Evolutionary conservation across 495 filamentous ascomycete species (phyloP), one percentile per base, ranked within the genome.

Genomic region (Clohesyomyces aquaticus): DNA sequence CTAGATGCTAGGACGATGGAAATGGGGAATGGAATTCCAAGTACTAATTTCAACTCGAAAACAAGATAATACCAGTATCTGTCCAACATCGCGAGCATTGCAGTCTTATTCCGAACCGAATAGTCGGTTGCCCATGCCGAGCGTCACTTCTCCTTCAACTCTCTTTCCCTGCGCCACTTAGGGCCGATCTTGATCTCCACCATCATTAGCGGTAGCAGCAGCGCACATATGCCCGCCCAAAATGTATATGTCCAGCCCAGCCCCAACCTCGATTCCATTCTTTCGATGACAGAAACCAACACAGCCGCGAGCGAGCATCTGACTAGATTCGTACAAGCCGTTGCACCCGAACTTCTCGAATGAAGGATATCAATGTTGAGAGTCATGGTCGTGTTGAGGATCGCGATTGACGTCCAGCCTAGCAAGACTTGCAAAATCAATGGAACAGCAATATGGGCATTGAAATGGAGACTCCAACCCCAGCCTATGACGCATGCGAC

Each of bases 351-450:
- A 29, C 74, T 75, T 0, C 70, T 63, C 22, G 71, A 63, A 9
- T 73, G 69, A 52, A 77, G 77, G 2, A 79, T 57, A 48, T 81
- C 79, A 18, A 80, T 71, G 23, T 78, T 65, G 45, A 78, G 79
- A 2, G 78, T 79, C 47, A 71, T 76, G 18, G 75, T 69, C 4
- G 73, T 60, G 22, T 71, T 74, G 25, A 76, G 74, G 8, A 72
- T 76, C 4, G 75, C 76, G 9, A 76, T 74, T 2, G 73, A 70
- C 0, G 76, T 68, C 76, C 77, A 78, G 21, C 77, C 79, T 1
- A 76, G 68, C 52, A 81, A 48, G 52, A 81, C 78, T 8, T 73
- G 76, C 12, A 71, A 72, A 10, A 73, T 48, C 18, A 77, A 71
- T n/a, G 72, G 70, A 25, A 74, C 66, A 3, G 70, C 49, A 14